Evolutionary conservation across 371 early-diverging fungal species (phyloP).

Genomic region (Fennellomyces sp.): DNA sequence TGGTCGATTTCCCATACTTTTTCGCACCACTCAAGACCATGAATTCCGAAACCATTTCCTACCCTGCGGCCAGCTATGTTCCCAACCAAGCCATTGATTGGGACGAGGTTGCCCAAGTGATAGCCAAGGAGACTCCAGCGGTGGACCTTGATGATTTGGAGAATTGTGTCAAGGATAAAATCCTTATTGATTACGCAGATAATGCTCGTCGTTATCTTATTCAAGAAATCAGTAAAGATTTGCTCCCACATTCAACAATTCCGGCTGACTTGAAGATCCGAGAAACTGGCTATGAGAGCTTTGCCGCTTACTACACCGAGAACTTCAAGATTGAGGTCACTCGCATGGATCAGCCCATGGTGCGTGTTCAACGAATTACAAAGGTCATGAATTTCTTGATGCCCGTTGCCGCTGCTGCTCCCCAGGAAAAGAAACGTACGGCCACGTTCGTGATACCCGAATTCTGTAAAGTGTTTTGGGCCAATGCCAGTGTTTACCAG

Average conservation of each 20-base stretch:
- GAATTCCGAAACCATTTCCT: constrained; percentile 7
- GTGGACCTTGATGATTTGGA: constrained; percentile 23
- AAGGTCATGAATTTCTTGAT: constrained; percentile 60
- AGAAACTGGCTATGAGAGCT: constrained; percentile 42
- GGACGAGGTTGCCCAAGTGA: constrained; percentile 41
- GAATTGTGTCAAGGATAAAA: constrained; percentile 29
- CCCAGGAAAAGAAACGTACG: constrained; percentile 24
- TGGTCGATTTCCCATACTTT: constrained; percentile 57
- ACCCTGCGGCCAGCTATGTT: neutral
- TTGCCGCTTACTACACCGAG: constrained; percentile 56
- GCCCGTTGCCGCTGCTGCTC: constrained; percentile 22
- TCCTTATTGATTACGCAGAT: constrained; percentile 59
- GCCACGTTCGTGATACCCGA: constrained; percentile 60
- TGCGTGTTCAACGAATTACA: constrained; percentile 44
- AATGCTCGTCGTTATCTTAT: constrained; percentile 64
- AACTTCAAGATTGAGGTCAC: constrained; percentile 28
- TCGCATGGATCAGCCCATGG: constrained; percentile 47
- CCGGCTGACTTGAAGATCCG: constrained; percentile 29
- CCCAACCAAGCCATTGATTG: constrained; percentile 54
- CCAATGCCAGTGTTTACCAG: constrained; percentile 58
- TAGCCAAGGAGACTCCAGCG: constrained; percentile 11
- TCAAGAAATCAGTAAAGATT: constrained; percentile 39
- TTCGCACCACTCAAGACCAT: constrained; percentile 51
- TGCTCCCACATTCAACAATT: constrained; percentile 40
- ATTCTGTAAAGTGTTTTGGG: constrained; percentile 48